These are phyloP conservation scores for Fusarium verrucosum DNA, from an alignment of 2,329 filamentous ascomycete genomes.

Conservation along the genomic window DNA sequence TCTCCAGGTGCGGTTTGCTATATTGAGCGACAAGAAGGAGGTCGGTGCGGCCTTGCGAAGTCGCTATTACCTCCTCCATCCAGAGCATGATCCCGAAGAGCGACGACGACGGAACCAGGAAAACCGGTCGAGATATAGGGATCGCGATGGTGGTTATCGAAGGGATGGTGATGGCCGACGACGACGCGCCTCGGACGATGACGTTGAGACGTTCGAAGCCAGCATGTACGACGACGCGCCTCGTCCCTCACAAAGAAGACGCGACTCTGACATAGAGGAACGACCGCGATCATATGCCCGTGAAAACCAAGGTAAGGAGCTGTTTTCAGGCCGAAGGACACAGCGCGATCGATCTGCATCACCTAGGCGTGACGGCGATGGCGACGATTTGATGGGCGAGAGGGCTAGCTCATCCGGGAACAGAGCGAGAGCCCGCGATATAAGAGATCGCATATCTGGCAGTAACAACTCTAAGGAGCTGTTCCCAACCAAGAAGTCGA, in stretches of 20 bases:
- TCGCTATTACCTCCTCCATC: conserved; percentile 91
- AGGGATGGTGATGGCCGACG: conserved; percentile 53
- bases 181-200: conserved; percentile 55
- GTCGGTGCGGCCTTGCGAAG: conserved; percentile 81
- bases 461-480: conserved; percentile 51
- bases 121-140: conserved; percentile 70
- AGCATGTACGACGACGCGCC: conserved; percentile 83
- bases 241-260: conserved; percentile 42
- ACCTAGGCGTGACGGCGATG: conserved; percentile 56
- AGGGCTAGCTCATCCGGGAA: conserved; percentile 48
- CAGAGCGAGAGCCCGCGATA: conserved; percentile 46
- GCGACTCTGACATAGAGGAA: conserved; percentile 43
- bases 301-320: conserved; percentile 66
- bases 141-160: conserved; percentile 57
- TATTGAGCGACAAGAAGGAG: conserved; percentile 81
- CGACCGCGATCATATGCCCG: conserved; percentile 44
- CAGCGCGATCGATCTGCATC: conserved; percentile 63
- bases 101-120: conserved; percentile 66
- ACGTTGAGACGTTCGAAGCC: conserved; percentile 71
- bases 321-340: conserved; percentile 62
- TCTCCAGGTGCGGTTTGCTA: conserved; percentile 78
- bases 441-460: conserved; percentile 47
- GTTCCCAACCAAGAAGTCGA: conserved; percentile 50
- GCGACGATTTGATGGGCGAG: conserved; percentile 52
- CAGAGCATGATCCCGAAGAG: conserved; percentile 85